phyloP scores from a whole-genome alignment of 139 green algal genomes.

The Eudorina sp. region DNA sequence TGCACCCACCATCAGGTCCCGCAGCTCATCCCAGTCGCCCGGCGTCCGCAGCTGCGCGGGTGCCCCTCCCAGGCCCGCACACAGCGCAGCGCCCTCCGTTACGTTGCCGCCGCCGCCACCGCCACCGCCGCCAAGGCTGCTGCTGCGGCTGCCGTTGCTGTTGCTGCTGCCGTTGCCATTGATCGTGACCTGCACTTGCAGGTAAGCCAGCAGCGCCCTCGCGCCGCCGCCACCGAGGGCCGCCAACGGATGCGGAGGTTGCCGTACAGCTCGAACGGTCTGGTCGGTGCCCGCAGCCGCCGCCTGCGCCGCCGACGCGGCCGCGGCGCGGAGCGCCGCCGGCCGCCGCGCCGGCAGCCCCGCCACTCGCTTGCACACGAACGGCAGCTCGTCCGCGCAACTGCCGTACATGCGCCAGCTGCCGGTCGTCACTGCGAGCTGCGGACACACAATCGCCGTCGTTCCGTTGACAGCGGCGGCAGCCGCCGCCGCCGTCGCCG shows the following conservation, averaged over 20 bases:
- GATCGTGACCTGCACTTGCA: not conserved
- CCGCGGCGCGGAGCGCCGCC: not conserved
- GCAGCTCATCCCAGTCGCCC: slow-evolving; percentile 7
- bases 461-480: not conserved
- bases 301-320: not conserved
- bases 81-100: not conserved
- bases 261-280: no score
- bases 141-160: not conserved
- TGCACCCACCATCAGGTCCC: slow-evolving; percentile 9
- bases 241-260: slow-evolving; percentile 22
- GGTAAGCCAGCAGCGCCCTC: slow-evolving; percentile 14
- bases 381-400: not conserved
- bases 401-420: not conserved
- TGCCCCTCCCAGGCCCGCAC: not conserved
- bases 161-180: not conserved
- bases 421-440: not conserved
- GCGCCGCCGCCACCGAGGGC: not conserved
- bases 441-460: not conserved
- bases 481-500: not conserved
- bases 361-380: slow-evolving; percentile 38
- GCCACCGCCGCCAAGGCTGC: not conserved
- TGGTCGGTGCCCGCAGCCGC: not conserved
- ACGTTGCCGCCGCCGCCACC: not conserved
- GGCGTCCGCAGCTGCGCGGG: not conserved
- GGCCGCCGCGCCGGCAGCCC: not conserved